Percentiles rank a stretch among this genome's conserved stretches.
Evolutionary conservation across 352 stramenopile species (phyloP).

Genomic region (Halophytophthora batemanensis): DNA sequence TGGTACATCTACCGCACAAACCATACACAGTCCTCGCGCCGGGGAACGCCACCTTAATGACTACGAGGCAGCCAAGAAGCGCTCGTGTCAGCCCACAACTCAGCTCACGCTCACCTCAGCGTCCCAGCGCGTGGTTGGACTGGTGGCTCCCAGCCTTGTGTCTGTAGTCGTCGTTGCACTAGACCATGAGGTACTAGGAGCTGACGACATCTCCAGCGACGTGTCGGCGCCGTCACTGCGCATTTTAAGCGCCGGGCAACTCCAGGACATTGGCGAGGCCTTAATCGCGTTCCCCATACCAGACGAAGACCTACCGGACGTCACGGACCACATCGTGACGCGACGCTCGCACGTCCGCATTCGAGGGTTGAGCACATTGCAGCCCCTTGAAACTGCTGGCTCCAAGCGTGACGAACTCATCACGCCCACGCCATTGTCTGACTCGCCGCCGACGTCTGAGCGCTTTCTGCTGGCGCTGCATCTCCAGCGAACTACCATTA

Average conservation of each 20-base stretch:
- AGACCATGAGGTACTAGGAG: neutral
- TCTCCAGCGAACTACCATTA: conserved; percentile 7
- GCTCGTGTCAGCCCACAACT: conserved; percentile 29
- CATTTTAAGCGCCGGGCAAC: neutral
- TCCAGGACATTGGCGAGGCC: conserved; percentile 6
- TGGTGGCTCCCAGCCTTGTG: conserved; percentile 17
- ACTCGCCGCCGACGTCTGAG: neutral
- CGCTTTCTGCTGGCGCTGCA: conserved; percentile 19
- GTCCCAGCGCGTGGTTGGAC: conserved; percentile 4
- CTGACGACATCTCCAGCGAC: neutral
- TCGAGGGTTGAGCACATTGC: conserved; percentile 15
- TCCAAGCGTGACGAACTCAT: no score
- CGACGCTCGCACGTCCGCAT: conserved; percentile 7
- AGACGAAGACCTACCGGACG: conserved; percentile 2
- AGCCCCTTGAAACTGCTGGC: neutral
- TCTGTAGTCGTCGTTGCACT: conserved; percentile 12
- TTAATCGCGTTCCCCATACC: conserved; percentile 6
- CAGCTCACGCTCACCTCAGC: conserved; percentile 8
- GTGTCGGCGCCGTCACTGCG: neutral
- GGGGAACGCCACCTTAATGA: conserved; percentile 20
- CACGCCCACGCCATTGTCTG: neutral
- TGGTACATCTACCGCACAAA: conserved; percentile 15
- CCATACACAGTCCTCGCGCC: conserved; percentile 3
- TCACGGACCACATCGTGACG: neutral
- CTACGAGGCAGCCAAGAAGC: conserved; percentile 45